phyloP scores from a whole-genome alignment of 257 asterid species.

The Solanum bukasovii region DNA sequence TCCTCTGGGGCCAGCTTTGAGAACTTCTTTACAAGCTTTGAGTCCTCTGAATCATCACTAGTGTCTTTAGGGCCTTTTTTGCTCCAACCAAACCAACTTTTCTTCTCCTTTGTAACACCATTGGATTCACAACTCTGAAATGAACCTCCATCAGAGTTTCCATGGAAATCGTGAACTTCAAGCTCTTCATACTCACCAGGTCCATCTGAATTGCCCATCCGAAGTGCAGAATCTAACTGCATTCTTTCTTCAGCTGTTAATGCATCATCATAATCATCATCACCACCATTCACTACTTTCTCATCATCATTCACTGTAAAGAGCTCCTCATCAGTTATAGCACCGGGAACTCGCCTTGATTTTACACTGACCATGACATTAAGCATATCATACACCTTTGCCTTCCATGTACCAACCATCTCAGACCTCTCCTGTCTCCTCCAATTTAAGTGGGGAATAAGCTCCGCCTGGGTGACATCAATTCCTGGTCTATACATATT shows the following conservation, averaged over 20 bases:
- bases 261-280: constrained; percentile 66
- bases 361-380: constrained; percentile 93
- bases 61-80: constrained; percentile 63
- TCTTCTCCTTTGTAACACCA: constrained; percentile 74
- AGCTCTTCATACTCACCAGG: constrained; percentile 62
- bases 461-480: constrained; percentile 98
- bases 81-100: constrained; percentile 90
- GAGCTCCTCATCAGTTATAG: constrained; percentile 96
- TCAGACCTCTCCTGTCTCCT: constrained; percentile 95
- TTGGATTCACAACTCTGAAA: constrained; percentile 65
- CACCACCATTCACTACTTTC: constrained; percentile 45
- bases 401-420: constrained; percentile 93
- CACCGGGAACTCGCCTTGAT: constrained; percentile 99
- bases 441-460: constrained; percentile 88
- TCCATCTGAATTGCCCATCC: constrained; percentile 57
- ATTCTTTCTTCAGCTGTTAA: constrained; percentile 90
- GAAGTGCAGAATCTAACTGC: constrained; percentile 93
- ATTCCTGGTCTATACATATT: constrained; percentile 99
- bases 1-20: constrained; percentile 75
- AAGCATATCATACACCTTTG: constrained; percentile 92
- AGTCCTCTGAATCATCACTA: constrained; percentile 75
- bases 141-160: constrained; percentile 50
- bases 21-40: constrained; percentile 62
- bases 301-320: constrained; percentile 80
- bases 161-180: constrained; percentile 65